A percentile compares a stretch with the other conserved stretches of the same genome.
Conservation (phyloP, 2,329 filamentous ascomycete genomes). For the Ophiostoma fasciatum region DNA sequence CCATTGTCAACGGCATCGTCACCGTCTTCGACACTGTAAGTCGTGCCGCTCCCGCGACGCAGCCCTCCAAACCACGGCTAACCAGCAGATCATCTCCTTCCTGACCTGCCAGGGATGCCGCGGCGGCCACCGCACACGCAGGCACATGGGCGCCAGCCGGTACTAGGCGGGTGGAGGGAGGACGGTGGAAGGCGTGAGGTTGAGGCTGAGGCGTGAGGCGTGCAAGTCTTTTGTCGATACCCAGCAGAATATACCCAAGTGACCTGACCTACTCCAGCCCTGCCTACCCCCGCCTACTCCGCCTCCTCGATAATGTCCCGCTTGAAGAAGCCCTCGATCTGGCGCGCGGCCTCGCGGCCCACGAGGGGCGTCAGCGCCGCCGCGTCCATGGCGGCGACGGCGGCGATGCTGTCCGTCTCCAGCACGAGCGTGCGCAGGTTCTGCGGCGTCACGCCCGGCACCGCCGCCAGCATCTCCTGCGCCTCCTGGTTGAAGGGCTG, state of each 20-base stretch:
- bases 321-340: conserved; percentile 72
- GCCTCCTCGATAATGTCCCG: conserved; percentile 41
- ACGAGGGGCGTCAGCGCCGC: conserved; percentile 59
- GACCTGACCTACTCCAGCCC: too few relatives aligned
- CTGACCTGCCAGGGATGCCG: conserved; percentile 39
- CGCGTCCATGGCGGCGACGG: conserved; percentile 75
- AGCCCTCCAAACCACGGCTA: neutral
- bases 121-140: conserved; percentile 13
- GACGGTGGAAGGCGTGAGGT: conserved; percentile 1
- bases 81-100: conserved; percentile 40
- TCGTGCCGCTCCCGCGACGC: neutral
- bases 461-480: conserved; percentile 75
- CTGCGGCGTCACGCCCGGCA: conserved; percentile 73
- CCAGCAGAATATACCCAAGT: too few relatives aligned
- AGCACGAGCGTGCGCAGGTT: conserved; percentile 59
- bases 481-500: conserved; percentile 68
- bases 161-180: too few relatives aligned
- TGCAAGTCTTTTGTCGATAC: conserved; percentile 7
- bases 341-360: conserved; percentile 60
- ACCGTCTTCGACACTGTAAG: conserved; percentile 40
- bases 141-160: conserved; percentile 4
- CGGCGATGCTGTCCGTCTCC: conserved; percentile 59
- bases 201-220: too few relatives aligned
- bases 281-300: conserved; percentile 8
- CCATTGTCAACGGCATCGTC: conserved; percentile 54